Evolutionary conservation across 1,139 yeast species (phyloP), one percentile per base, ranked within the genome.

Genomic region (Candida smagusa): DNA sequence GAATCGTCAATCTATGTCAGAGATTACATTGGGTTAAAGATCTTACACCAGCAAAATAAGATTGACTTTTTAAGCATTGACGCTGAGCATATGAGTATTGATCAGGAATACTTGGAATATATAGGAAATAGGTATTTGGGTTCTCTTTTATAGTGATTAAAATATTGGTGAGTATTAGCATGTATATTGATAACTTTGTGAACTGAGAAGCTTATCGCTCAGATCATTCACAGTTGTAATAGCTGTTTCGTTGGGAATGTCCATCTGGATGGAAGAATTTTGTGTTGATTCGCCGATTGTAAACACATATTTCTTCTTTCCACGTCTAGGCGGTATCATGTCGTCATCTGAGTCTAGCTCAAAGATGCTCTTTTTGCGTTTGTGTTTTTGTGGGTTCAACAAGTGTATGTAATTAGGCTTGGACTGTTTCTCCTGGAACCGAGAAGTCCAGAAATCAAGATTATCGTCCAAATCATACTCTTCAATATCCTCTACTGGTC

Each of bases 1-100:
- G 54, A 77, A 24, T 73, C 90, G 0, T 57, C 56, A 2, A 48
- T 80, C 11, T 86, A 72, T 53, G 50, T 48, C 8, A 56, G 73
- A 21, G 82, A 85, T 53, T 64, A 75, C 48, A 61, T 86, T 26
- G 95, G 95, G 0, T 59, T 85, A 42, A 66, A 66, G 44, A 43
- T 55, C 2, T 63, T 86, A 22, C 65, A 74, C 39, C 59, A 65
- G 9, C 50, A 61, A 0, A 63, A 57, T 0, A 68, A 63, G 38
- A 59, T 86, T 22, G 74, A 66, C 7, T 82, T 79, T 44, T 49
- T 70, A 28, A 53, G 59, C 3, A 65, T 84, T 12, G 76, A 79
- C 27, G 88, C 78, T n/a, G 68, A 58, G 3, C 95, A 86, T 56
- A 82, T 86, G 89, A 63, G 65, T 22, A 74, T 86, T 22, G 62